These are phyloP conservation scores for Paraphaeosphaeria sporulosa DNA, from an alignment of 2,329 filamentous ascomycete species.

Conservation along the genomic window DNA sequence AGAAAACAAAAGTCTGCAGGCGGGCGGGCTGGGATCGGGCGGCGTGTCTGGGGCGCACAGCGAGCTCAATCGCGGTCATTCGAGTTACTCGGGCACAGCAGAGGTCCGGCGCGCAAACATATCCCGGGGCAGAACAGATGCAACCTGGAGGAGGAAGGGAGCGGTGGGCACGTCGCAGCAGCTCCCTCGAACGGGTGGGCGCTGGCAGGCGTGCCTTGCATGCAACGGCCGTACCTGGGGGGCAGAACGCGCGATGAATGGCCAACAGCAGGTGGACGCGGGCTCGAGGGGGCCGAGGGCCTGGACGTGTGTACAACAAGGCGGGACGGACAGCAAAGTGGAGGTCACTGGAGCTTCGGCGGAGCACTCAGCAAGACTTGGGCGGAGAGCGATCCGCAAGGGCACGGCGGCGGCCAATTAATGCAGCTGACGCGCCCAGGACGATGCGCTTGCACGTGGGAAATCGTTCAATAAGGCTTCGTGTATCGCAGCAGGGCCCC, in stretches of 20 bases:
- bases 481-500: conserved; percentile 45
- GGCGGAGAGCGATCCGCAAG: conserved; percentile 24
- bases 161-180: conserved; percentile 31
- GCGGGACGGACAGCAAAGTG: conserved; percentile 29
- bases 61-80: conserved; percentile 5
- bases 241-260: conserved; percentile 20
- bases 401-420: conserved; percentile 39
- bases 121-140: conserved; percentile 26
- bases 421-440: conserved; percentile 32
- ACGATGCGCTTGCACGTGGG: conserved; percentile 45
- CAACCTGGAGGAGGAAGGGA: conserved; percentile 11
- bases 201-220: conserved; percentile 47
- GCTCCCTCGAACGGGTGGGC: conserved; percentile 34
- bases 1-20: conserved; percentile 27
- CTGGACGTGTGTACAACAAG: conserved; percentile 40
- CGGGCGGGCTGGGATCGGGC: too few species aligned
- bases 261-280: conserved; percentile 25
- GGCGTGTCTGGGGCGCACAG: conserved; percentile 7
- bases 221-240: conserved; percentile 31
- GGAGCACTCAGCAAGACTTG: conserved; percentile 23
- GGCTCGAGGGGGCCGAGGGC: conserved; percentile 33
- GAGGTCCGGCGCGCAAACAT: conserved; percentile 29
- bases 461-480: conserved; percentile 50
- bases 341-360: conserved; percentile 12
- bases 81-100: conserved; percentile 19